Evolutionary conservation across 495 filamentous ascomycete genomes (phyloP).

Genomic region (Neurospora terricola): DNA sequence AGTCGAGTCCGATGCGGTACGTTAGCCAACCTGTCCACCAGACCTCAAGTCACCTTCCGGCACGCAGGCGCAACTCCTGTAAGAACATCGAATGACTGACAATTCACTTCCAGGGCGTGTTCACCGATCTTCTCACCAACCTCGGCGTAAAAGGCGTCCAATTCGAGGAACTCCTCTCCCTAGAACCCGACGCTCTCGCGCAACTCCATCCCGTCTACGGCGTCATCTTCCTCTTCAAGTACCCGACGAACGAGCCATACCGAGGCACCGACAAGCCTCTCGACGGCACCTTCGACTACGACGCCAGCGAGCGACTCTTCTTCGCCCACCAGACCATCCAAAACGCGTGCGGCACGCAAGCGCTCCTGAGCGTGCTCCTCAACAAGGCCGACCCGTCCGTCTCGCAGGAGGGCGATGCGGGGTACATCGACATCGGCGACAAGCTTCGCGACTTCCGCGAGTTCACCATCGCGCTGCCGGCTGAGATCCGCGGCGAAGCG

Average conservation of each 20-base stretch:
- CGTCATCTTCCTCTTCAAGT: conserved; percentile 99
- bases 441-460: conserved; percentile 73
- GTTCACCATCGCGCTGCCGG: conserved; percentile 79
- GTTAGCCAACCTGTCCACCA: conserved; percentile 15
- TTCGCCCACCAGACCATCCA: conserved; percentile 98
- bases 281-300: conserved; percentile 71
- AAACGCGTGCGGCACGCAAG: conserved; percentile 97
- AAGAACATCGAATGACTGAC: neutral
- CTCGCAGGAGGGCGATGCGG: conserved; percentile 3
- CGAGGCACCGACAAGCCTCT: conserved; percentile 49
- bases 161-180: conserved; percentile 89
- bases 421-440: conserved; percentile 42
- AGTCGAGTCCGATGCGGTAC: conserved; percentile 91
- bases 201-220: conserved; percentile 82
- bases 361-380: conserved; percentile 81
- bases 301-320: conserved; percentile 67
- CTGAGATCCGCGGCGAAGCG: conserved; percentile 58
- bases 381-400: conserved; percentile 52
- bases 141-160: conserved; percentile 89
- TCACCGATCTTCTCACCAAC: conserved; percentile 89
- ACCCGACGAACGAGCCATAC: conserved; percentile 63
- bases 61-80: neutral
- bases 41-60: neutral
- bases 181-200: conserved; percentile 73
- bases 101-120: conserved; percentile 63